These are phyloP conservation scores for Inga laurina DNA, from an alignment of 306 rosid species.

Conservation along the genomic window DNA sequence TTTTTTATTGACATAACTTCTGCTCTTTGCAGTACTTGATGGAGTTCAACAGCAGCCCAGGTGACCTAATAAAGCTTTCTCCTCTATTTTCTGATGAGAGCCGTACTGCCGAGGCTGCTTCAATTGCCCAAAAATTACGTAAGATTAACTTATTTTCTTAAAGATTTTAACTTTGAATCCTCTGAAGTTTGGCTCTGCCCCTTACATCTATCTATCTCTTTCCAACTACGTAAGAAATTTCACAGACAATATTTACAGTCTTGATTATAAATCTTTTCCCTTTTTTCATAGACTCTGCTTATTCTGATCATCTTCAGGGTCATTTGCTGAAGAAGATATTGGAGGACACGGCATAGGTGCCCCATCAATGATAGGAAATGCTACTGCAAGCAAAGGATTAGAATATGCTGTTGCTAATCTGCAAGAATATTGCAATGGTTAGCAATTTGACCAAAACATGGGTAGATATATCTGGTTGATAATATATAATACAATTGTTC, in stretches of 20 bases:
- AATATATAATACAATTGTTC: not conserved
- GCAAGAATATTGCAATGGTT: constrained; percentile 98
- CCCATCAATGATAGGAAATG: constrained; percentile 75
- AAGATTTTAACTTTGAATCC: not conserved
- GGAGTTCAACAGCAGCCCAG: constrained; percentile 99
- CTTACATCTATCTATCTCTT: not conserved
- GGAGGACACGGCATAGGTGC: constrained; percentile 75
- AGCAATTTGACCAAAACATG: constrained; percentile 6
- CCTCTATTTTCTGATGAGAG: constrained; percentile 96
- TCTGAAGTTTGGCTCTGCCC: not conserved
- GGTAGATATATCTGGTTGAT: not conserved
- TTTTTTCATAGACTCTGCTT: constrained; percentile 22
- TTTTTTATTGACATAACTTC: constrained; percentile 39
- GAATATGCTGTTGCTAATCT: constrained; percentile 97
- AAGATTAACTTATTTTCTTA: constrained; percentile 33
- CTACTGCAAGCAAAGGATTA: constrained; percentile 92
- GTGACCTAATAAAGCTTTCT: constrained; percentile 97
- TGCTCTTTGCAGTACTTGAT: constrained; percentile 77
- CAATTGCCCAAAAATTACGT: constrained; percentile 97
- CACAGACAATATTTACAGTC: not conserved
- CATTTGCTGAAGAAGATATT: constrained; percentile 98
- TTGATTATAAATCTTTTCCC: not conserved
- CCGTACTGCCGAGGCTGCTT: constrained; percentile 97
- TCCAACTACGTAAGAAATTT: not conserved
- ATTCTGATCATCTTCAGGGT: constrained; percentile 55